Base-by-base conservation (phyloP, 1,284 basidiomycete species). In the Ceratorhiza oryzae-sativae region DNA sequence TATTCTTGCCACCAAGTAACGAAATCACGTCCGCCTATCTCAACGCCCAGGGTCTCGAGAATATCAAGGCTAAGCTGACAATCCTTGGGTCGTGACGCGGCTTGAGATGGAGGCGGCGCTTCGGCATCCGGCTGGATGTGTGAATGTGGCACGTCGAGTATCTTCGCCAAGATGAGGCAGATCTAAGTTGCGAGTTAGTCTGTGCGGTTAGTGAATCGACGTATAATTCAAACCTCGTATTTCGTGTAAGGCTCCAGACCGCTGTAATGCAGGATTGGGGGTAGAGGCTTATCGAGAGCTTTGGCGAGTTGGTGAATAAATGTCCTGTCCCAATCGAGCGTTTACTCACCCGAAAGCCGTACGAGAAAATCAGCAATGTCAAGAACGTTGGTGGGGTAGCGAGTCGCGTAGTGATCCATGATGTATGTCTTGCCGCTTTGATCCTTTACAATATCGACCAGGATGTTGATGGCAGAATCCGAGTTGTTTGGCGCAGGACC, bases 341-440 rank as follows among this genome's bases (percentile, higher is more conserved):
- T 45, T 48, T 25, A 45, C 18, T 63, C 74, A 91, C 90, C 81
- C 39, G 86, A 82, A 18, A 93, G 82, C 39, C 88, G 85, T 39
- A 88, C 87, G 51, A 94, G 83, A 80, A 93, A 93, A 36, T 85
- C 83, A 1, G 89, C 90, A 71, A 94, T 89, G 77, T 93, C 91
- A 39, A 89, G 77, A 1, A 79, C 77, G 53, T 78, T 76, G 3
- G 79, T 80, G 4, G 79, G 79, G 55, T 78, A 78, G 23, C 93
- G 85, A 20, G 88, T 91, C 13, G 91, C 92, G 78, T 88, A 94
- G 79, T 94, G 90, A 77, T 95, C 93, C 93, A 94, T 94, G 77
- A 87, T 91, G 81, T 92, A 92, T 60, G 81, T 82, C 80, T 92
- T 92, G 4, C 89, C 90, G 8, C 89, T 90, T 77, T 89, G 90